A percentile compares a stretch with the other conserved stretches of the same genome.
phyloP scores from a whole-genome alignment of 371 early-diverging fungal genomes.

The Coemansia sp. region DNA sequence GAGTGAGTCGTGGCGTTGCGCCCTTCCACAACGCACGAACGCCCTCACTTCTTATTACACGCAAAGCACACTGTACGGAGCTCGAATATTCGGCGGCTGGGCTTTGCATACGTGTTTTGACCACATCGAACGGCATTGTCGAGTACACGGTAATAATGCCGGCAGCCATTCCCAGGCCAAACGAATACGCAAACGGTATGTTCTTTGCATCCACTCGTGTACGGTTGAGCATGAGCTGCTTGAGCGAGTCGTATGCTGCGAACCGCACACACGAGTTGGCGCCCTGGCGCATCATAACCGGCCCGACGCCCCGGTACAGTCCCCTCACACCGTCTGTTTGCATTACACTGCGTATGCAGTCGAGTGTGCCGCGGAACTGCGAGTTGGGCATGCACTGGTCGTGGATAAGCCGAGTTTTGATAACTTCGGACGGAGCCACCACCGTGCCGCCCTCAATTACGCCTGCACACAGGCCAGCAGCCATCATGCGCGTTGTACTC shows the following conservation, averaged over 20 bases:
- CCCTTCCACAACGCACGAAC: slow-evolving; percentile 86
- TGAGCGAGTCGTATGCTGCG: slow-evolving; percentile 77
- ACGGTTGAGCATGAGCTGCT: slow-evolving; percentile 53
- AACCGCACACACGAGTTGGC: slow-evolving; percentile 91
- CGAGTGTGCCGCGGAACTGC: slow-evolving; percentile 73
- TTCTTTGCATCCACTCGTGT: background rate
- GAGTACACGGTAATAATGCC: slow-evolving; percentile 88
- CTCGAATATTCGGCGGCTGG: slow-evolving; percentile 68
- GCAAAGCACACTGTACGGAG: slow-evolving; percentile 70
- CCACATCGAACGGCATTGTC: slow-evolving; percentile 93
- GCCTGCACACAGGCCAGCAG: slow-evolving; percentile 89
- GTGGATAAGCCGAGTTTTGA: slow-evolving; percentile 88
- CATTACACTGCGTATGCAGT: slow-evolving; percentile 67
- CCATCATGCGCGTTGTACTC: slow-evolving; percentile 62
- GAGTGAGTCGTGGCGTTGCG: slow-evolving; percentile 82
- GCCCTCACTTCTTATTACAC: slow-evolving; percentile 73
- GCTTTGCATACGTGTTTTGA: slow-evolving; percentile 93
- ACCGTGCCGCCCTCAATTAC: slow-evolving; percentile 81
- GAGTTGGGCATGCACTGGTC: slow-evolving; percentile 67
- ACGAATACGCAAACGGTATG: slow-evolving; percentile 46
- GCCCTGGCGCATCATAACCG: slow-evolving; percentile 90
- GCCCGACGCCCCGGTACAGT: slow-evolving; percentile 82
- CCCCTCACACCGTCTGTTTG: slow-evolving; percentile 78
- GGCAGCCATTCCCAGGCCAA: slow-evolving; percentile 76
- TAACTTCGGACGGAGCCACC: slow-evolving; percentile 89